Evolutionary conservation across 495 filamentous ascomycete species (phyloP), one percentile per base, ranked within the genome.

Genomic region (Sordaria brevicollis): DNA sequence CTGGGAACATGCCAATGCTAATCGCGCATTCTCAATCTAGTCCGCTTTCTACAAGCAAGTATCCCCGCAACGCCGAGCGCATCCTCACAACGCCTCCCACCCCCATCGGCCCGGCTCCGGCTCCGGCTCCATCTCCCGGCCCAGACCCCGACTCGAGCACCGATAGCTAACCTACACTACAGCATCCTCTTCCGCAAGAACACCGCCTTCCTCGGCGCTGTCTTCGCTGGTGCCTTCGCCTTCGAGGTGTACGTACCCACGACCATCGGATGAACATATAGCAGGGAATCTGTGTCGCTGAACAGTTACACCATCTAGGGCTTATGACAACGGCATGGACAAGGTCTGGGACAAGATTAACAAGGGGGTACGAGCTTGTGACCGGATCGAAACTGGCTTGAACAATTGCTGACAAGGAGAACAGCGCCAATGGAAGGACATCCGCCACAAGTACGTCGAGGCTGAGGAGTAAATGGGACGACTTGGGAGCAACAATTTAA

Each of bases 391-490:
- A 65, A 67, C 19, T 33, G 9, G 31, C 34, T 35, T 67, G 54
- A 25, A 36, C 25, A 67, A n/a, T 69, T 71, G 68, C 81, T 84
- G 69, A 80, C 74, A 65, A 65, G 43, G 41, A 68, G 75, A 70
- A 78, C 77, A 98, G 92, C 93, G 95, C 74, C 96, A 98, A 94
- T 99, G 96, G 96, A 98, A 98, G 87, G 95, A 98, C 80, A 97
- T 99, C 84, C 93, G 95, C 79, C 81, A 88, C 78, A 89, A 87
- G 77, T 99, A 97, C 80, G 80, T 93, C 73, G 79, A 90, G 76
- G 84, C 86, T 35, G 78, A 75, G 57, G 77, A 79, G 36, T 79
- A 80, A 62, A 17, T 6, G 25, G n/a, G 67, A 68, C 29, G 31
- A 35, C 39, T 33, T 31, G 49, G 21, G 25, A 62, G 49, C 11